Evolutionary conservation across 257 asterid species (phyloP).

Genomic region (Euphrasia confusa): DNA sequence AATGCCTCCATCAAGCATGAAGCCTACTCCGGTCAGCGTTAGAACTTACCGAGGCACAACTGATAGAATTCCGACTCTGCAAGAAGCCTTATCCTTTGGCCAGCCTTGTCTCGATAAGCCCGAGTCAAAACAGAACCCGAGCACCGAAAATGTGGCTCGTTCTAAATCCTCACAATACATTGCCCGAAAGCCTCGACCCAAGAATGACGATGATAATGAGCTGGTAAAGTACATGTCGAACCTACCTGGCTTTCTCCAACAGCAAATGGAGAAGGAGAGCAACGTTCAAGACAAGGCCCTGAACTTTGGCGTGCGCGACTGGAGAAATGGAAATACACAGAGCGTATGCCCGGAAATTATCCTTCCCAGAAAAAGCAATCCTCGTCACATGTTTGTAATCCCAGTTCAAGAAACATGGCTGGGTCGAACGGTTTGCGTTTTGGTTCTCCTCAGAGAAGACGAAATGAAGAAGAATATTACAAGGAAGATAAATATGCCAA

Average conservation of each 20-base stretch:
- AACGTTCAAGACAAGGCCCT: conserved; percentile 74
- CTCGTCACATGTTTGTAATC: background rate
- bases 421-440: conserved; percentile 25
- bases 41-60: conserved; percentile 39
- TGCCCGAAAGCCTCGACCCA: conserved; percentile 28
- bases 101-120: conserved; percentile 33
- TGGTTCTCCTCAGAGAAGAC: conserved; percentile 32
- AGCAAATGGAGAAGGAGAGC: conserved; percentile 51
- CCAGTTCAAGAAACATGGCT: conserved; percentile 30
- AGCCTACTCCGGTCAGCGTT: conserved; percentile 27
- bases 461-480: background rate
- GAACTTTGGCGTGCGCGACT: conserved; percentile 91
- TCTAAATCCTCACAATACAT: conserved; percentile 29
- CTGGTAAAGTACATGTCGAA: conserved; percentile 90
- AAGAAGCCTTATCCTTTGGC: conserved; percentile 36
- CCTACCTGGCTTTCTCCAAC: conserved; percentile 79
- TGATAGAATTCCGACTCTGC: conserved; percentile 22
- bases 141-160: conserved; percentile 29
- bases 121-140: conserved; percentile 28
- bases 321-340: conserved; percentile 81
- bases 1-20: conserved; percentile 29
- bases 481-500: conserved; percentile 32
- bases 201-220: conserved; percentile 48
- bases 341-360: conserved; percentile 54
- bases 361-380: conserved; percentile 29